Evolutionary conservation across 2,329 filamentous ascomycete species (phyloP), one percentile per base, ranked within the genome.

Genomic region (Hymenoscyphus scutula): DNA sequence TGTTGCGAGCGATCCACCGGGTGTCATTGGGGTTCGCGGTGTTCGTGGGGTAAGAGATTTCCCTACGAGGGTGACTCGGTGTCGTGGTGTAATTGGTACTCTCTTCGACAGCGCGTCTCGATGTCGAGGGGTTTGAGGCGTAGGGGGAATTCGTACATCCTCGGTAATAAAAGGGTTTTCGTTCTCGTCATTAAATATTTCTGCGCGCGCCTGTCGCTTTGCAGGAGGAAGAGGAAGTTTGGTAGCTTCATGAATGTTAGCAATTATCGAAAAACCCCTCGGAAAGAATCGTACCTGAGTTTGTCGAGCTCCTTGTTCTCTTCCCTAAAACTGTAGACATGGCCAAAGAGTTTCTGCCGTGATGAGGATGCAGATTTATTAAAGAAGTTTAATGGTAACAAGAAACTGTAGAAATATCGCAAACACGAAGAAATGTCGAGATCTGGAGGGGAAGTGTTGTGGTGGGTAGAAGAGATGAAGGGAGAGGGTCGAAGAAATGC

Each of bases 1-100:
- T 0, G 92, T 95, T 60, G 88, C 86, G 25, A 84, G 79, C 11
- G 85, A 80, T 60, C 77, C 77, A 30, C 85, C 84, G 13, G 91
- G 89, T 6, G 90, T 90, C 37, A 83, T 79, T 11, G 89, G 89
- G 13, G 91, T 91, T 67, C 89, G 86, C 23, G 91, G 90, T 51
- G 92, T 96, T 69, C 89, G 80, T 61, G 93, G 89, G 67, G 91
- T 93, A 70, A 89, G 84, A 38, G 91, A 82, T 72, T 86, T 90
- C 66, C 88, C 90, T 38, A 84, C 84, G 13, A 93, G 86, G 78
- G 91, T 89, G 63, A 97, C 88, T 62, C 91, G 86, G 75, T 96
- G 92, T 63, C 91, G 87, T 53, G 94, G 94, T 5, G 94, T 97
- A 60, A 89, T 82, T 2, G 90, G 89, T 23, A 87, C 82, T 66